Percentiles rank a stretch among this genome's conserved stretches.
Evolutionary conservation across 2,329 filamentous ascomycete species (phyloP).

Genomic region (Ceratocystis albifundus): DNA sequence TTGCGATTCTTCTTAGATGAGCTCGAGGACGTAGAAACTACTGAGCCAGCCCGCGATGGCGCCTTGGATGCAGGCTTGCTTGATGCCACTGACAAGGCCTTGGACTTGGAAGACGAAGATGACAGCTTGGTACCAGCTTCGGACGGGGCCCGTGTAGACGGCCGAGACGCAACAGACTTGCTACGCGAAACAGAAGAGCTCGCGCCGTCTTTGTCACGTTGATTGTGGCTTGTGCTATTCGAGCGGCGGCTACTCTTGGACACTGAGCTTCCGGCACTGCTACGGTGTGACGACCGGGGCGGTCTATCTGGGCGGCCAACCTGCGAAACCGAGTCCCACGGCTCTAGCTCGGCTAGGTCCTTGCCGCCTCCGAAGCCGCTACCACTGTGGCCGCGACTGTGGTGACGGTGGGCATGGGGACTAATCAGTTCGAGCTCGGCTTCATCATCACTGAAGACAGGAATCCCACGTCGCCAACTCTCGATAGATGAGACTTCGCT

Average conservation of each 20-base stretch:
- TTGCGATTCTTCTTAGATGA: slow-evolving; percentile 28
- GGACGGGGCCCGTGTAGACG: neutral
- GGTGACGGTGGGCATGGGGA: slow-evolving; percentile 40
- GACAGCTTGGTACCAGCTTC: slow-evolving; percentile 8
- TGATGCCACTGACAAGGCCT: neutral
- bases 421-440: slow-evolving; percentile 48
- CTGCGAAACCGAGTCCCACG: slow-evolving; percentile 25
- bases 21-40: slow-evolving; percentile 25
- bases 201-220: slow-evolving; percentile 24
- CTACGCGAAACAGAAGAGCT: slow-evolving; percentile 20
- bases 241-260: slow-evolving; percentile 10
- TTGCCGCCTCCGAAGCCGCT: slow-evolving; percentile 28
- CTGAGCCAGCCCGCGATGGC: slow-evolving; percentile 13
- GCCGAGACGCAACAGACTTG: slow-evolving; percentile 14
- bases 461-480: slow-evolving; percentile 42
- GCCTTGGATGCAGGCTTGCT: slow-evolving; percentile 9
- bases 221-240: slow-evolving; percentile 27
- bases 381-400: slow-evolving; percentile 25
- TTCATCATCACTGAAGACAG: slow-evolving; percentile 36
- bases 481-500: slow-evolving; percentile 46
- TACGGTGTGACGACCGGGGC: slow-evolving; percentile 23
- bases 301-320: slow-evolving; percentile 25
- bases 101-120: slow-evolving; percentile 12
- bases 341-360: slow-evolving; percentile 35
- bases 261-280: slow-evolving; percentile 17